These are phyloP conservation scores for Nannochloropsis oceanica DNA, from an alignment of 108 stramenopile genomes.

Conservation along the genomic window DNA sequence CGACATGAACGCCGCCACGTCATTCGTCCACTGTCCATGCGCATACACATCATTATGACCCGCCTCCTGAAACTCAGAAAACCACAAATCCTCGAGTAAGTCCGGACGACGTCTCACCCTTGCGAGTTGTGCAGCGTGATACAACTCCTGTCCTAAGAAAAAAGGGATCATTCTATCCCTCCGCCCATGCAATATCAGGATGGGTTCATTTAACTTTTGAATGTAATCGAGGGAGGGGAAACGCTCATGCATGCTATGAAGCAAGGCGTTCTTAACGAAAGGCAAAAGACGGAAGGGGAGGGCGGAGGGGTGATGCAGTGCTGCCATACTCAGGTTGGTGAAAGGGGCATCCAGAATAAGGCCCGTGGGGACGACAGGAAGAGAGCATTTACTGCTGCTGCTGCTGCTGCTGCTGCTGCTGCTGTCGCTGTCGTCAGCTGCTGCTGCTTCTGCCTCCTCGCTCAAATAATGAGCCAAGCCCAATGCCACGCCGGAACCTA, in stretches of 20 bases:
- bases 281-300: constrained; percentile 13
- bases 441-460: neutral
- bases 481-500: neutral
- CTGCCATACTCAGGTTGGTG: neutral
- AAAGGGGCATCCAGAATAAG: constrained; percentile 18
- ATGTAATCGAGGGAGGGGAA: neutral
- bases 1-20: neutral
- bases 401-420: no score
- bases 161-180: neutral
- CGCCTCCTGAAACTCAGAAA: neutral
- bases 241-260: neutral
- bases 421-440: no score
- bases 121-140: neutral
- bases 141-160: neutral
- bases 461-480: neutral
- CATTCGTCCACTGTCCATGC: neutral
- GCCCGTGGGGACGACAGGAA: neutral
- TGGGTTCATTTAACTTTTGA: neutral
- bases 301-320: neutral
- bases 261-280: neutral
- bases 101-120: neutral
- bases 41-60: neutral
- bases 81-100: neutral
- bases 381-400: no score
- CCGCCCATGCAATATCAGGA: neutral